Base-by-base conservation (phyloP, 2,329 filamentous ascomycete genomes). In the Ascocoryne sarcoides region DNA sequence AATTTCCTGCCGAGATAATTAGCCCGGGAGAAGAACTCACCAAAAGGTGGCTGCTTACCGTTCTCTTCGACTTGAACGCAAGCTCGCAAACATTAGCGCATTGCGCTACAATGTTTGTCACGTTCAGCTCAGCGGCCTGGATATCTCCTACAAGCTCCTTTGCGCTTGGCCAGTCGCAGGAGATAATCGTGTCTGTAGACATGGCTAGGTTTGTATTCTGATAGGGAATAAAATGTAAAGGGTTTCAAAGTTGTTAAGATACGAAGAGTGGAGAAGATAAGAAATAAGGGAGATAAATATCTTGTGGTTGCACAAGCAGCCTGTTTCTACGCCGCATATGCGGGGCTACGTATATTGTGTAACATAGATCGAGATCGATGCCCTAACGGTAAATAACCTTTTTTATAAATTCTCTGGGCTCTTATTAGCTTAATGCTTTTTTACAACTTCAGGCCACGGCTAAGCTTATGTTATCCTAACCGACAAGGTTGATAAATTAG, bases 61-160 rank as follows among this genome's bases (percentile, higher is more conserved):
- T 23, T 14, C 20, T 36, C 5, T 20, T 28, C 14, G 34, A 36
- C 7, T 36, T 23, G 12, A 36, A 36, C 10, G 19, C 19, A 36
- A 36, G 18, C 34, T 36, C 18, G 34, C 34, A 36, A 15, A 36
- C 12, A 26, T 36, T 28, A 9, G 19, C 34, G 16, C 34, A 36
- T 26, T 26, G 19, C 4, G 20, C 19, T 15, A 36, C 34, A 23
- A 36, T 14, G 15, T 36, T 16, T 9, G 20, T 18, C n/a, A 36
- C 20, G 20, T n/a, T 36, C 5, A 36, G 34, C 34, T 36, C 28
- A 8, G n/a, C 34, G 10, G 34, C 34, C 18, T 36, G 7, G 17
- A 36, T 36, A 14, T 36, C 12, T 28, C 10, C 34, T 21, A 36
- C 34, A 23, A 36, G 19, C n/a, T 5, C 10, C 12, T 20, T 23